Base-by-base conservation (phyloP, 2,329 filamentous ascomycete species). In the Diaporthe sp. region DNA sequence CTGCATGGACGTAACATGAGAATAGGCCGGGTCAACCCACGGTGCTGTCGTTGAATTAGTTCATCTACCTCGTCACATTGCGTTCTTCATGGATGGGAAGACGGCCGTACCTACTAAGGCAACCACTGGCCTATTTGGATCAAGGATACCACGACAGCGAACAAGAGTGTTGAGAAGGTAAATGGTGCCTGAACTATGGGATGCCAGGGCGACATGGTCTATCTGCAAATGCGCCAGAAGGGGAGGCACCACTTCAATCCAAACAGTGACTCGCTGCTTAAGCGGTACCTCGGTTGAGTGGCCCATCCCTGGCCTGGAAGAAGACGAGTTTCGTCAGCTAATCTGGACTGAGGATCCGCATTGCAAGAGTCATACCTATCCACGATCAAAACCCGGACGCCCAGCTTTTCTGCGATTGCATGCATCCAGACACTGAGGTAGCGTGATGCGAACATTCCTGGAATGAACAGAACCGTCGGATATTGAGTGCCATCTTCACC, bases 381-480 rank as follows among this genome's bases (percentile, higher is more conserved):
- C 9, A 76, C 65, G 4, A 72, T 57, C 55, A 78, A 49, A 9
- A 77, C 75, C 3, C 76, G 70, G 4, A 77, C 72, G n/a, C 76
- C 76, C 17, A 76, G 57, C 61, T 72, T 76, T 42, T 75, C 72
- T 15, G 72, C 75, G 42, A 77, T 68, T 4, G 67, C 72, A 51
- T 77, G 75, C 55, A 77, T 46, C 49, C 17, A 62, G 49, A 76
- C 51, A 34, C 53, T 51, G 6, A 77, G 49, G 42, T 67, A 73
- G 4, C 76, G 76, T 17, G 75, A 75, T 3, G 72, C 79, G 53
- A 81, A 82, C 78, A 82, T 79, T 22, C 76, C 76, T 9, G 76
- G 76, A 5, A 77, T 73, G 70, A 75, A 73, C 3, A 77, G 61
- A 2, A 76, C 53, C 10, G 70, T 73, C n/a, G 76, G 76, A 5